Base-by-base conservation (phyloP, 2,329 filamentous ascomycete species). In the Xylaria sp. region DNA sequence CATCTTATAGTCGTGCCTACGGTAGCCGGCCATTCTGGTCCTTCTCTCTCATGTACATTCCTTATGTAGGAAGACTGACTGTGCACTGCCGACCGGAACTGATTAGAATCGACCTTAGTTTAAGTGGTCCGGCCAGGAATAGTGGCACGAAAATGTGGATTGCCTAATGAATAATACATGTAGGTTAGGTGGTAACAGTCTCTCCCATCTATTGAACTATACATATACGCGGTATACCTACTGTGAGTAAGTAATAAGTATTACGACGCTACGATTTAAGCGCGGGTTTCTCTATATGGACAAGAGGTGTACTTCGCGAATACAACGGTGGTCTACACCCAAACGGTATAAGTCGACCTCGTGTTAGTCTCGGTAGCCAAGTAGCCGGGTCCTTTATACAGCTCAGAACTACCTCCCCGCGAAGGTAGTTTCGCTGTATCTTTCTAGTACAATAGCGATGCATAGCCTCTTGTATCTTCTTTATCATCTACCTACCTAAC, bases 111-210 rank as follows among this genome's bases (percentile, higher is more conserved):
- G 41, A n/a, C 41, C 41, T 37, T 37, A 37, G 34, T 34, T 12
- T 18, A 28, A 58, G 28, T 56, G 56, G 56, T 50, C 55, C 64
- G 15, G 64, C 32, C 57, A 62, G 50, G 32, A 50, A 54, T 34
- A 54, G 51, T 54, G 51, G 51, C 28, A 28, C 28, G 15, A 54
- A 34, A 28, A 18, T 34, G 51, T 54, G 51, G 51, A 34, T 12
- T 54, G 25, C 23, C 13, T 18, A n/a, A 23, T 48, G 23, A 20
- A 20, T 48, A 46, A 54, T 55, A 55, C 32, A 37, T 48, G n/a
- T 20, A 37, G 9, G 15, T 13, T 9, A 25, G 20, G 46, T 25
- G 20, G 46, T 25, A 23, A 25, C 20, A 13, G 20, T 9, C 13
- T 50, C 46, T 50, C 20, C 44, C 6, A 20, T 34, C 25, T n/a